Percentiles rank a stretch among this genome's conserved stretches.
These are phyloP conservation scores for Diplodia scrobiculata DNA, from an alignment of 2,329 filamentous ascomycete genomes.

Conservation along the genomic window DNA sequence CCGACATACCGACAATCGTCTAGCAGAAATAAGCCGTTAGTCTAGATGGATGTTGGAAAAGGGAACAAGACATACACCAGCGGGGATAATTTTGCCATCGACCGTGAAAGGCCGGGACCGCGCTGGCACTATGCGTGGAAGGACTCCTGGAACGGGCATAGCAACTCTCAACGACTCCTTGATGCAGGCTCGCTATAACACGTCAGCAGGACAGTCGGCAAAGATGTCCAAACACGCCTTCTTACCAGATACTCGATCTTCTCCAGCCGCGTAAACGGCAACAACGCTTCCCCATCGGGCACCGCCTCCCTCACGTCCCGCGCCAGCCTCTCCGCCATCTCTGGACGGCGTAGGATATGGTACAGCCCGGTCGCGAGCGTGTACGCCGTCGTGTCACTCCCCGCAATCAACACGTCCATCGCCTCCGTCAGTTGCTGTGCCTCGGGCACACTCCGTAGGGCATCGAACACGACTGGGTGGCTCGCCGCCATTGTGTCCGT, in stretches of 20 bases:
- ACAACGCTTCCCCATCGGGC: constrained; percentile 21
- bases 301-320: constrained; percentile 35
- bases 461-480: neutral
- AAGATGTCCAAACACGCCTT: too few species aligned
- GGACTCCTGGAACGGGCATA: neutral
- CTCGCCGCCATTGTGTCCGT: neutral
- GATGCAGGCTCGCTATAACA: neutral
- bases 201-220: neutral
- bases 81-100: neutral
- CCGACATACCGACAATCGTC: constrained; percentile 1
- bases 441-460: neutral
- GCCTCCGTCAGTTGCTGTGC: neutral
- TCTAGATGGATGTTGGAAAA: neutral
- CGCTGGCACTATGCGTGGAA: neutral
- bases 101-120: neutral
- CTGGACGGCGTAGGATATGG: constrained; percentile 39
- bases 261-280: neutral
- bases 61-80: neutral
- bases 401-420: constrained; percentile 34
- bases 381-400: constrained; percentile 45
- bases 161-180: neutral
- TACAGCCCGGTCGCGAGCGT: constrained; percentile 45
- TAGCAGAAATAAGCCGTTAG: neutral
- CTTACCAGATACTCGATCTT: neutral
- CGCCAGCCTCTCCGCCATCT: constrained; percentile 32